phyloP scores from a whole-genome alignment of 257 asterid genomes.

The Solanum okadae region DNA sequence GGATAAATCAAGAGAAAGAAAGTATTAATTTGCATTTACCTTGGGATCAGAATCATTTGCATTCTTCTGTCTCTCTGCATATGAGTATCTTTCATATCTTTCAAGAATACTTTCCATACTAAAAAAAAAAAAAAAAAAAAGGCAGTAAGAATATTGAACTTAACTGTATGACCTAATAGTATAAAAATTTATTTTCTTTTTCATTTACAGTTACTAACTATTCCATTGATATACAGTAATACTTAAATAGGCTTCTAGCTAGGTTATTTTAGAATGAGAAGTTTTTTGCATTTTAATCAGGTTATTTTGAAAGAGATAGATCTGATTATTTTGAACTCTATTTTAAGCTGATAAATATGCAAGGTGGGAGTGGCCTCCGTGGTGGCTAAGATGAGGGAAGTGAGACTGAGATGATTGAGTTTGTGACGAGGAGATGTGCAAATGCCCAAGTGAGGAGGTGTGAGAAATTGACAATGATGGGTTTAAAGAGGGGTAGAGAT shows the following conservation, averaged over 20 bases:
- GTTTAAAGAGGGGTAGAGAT: background rate
- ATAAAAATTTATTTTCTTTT: background rate
- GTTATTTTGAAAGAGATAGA: background rate
- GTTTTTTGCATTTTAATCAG: background rate
- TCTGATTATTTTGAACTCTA: background rate
- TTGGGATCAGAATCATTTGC: conserved; percentile 17
- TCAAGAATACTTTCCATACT: conserved; percentile 62
- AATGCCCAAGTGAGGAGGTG: background rate
- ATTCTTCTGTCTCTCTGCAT: conserved; percentile 25
- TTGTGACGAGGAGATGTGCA: background rate
- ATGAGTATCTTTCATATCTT: conserved; percentile 45
- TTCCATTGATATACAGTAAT: background rate
- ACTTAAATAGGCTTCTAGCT: background rate
- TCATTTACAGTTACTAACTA: background rate
- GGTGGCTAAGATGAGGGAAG: background rate
- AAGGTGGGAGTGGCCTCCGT: background rate
- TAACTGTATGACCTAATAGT: background rate
- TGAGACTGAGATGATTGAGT: background rate
- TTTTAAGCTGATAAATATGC: background rate
- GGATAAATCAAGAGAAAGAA: background rate
- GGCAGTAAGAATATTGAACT: background rate
- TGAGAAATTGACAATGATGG: background rate
- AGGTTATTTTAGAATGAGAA: background rate
- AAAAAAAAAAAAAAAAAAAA: background rate
- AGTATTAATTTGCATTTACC: conserved; percentile 18